phyloP scores from a whole-genome alignment of 768 basidiomycete genomes.

The Mycena chlorophos region DNA sequence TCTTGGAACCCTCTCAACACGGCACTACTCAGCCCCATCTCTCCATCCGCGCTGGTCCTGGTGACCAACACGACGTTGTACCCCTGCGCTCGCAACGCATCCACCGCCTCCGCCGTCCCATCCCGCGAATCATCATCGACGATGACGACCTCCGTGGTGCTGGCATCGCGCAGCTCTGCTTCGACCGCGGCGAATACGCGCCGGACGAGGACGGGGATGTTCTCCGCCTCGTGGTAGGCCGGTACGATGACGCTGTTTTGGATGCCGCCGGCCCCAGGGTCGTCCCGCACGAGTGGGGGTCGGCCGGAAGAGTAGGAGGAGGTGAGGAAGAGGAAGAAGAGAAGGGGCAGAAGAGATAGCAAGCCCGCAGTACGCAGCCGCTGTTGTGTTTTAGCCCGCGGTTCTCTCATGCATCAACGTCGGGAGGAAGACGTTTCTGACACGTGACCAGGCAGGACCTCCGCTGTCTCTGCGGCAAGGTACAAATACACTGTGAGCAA shows the following conservation, averaged over 20 bases:
- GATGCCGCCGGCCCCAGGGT: not conserved
- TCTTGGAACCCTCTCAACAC: not conserved
- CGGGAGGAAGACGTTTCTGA: too few relatives aligned
- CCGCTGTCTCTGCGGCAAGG: too few relatives aligned
- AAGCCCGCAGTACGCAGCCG: not conserved
- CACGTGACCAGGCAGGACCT: too few relatives aligned
- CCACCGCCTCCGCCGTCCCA: constrained; percentile 2
- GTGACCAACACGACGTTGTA: not conserved
- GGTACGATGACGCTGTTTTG: constrained; percentile 5
- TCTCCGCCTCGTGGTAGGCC: constrained; percentile 9
- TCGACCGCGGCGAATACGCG: not conserved
- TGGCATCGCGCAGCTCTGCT: not conserved
- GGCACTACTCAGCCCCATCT: not conserved
- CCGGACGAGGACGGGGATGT: not conserved
- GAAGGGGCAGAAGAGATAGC: not conserved
- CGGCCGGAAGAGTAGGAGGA: not conserved
- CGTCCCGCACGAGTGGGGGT: not conserved
- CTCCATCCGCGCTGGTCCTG: not conserved
- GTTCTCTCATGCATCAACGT: too few relatives aligned
- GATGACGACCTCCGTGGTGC: not conserved
- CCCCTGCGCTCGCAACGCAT: not conserved
- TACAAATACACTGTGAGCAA: too few relatives aligned
- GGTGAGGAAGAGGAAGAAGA: not conserved
- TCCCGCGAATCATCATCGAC: constrained; percentile 2
- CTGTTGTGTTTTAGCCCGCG: not conserved